Percentiles rank a stretch among this genome's conserved stretches.
Conservation (phyloP, 495 filamentous ascomycete genomes). For the Xylaria bambusicola region DNA sequence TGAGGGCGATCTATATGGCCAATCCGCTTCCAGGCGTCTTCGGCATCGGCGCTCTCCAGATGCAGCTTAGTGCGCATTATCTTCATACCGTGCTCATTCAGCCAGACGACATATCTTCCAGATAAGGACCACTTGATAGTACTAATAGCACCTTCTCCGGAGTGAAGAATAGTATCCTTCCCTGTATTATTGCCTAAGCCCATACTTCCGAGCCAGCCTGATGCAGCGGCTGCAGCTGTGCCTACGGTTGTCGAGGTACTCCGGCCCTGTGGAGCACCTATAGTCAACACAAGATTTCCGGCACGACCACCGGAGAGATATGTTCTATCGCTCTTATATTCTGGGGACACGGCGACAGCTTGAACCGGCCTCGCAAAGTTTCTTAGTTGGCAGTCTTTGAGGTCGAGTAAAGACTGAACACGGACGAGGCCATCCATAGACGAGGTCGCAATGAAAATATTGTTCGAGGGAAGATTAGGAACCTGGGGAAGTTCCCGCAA, state of each 20-base stretch:
- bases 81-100: slow-evolving; percentile 95
- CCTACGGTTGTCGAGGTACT: slow-evolving; percentile 80
- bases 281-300: slow-evolving; percentile 86
- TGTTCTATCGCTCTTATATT: slow-evolving; percentile 82
- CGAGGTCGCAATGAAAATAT: slow-evolving; percentile 87
- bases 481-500: slow-evolving; percentile 52
- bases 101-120: slow-evolving; percentile 88
- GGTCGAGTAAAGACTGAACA: slow-evolving; percentile 72
- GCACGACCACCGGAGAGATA: slow-evolving; percentile 91
- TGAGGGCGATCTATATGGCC: slow-evolving; percentile 86
- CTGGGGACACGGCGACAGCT: slow-evolving; percentile 85
- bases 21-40: slow-evolving; percentile 93
- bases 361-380: slow-evolving; percentile 94
- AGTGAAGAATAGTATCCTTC: slow-evolving; percentile 86
- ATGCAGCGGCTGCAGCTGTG: slow-evolving; percentile 74
- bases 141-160: slow-evolving; percentile 86
- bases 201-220: slow-evolving; percentile 89
- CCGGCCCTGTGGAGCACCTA: slow-evolving; percentile 73
- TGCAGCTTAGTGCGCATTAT: slow-evolving; percentile 91
- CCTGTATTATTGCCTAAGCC: slow-evolving; percentile 75
- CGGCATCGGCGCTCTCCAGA: slow-evolving; percentile 72
- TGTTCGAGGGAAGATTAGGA: slow-evolving; percentile 74
- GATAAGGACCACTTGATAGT: slow-evolving; percentile 91
- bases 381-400: slow-evolving; percentile 77
- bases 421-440: slow-evolving; percentile 97